A percentile compares a stretch with the other conserved stretches of the same genome.
phyloP scores from a whole-genome alignment of 179 eudicot species.

The Silene noctiflora region DNA sequence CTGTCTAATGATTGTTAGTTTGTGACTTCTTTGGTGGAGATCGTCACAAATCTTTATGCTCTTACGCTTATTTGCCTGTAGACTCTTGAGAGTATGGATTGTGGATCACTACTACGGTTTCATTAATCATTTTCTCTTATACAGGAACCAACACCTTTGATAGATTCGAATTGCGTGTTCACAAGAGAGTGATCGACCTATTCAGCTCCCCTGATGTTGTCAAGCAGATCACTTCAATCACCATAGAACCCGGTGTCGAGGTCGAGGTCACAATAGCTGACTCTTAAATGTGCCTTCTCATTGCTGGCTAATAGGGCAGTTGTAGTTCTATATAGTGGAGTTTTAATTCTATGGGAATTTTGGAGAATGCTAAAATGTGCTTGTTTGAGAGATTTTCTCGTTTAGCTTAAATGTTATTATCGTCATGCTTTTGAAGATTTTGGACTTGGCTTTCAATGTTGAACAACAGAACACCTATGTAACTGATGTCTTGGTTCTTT shows the following conservation, averaged over 20 bases:
- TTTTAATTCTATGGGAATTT: slow-evolving; percentile 21
- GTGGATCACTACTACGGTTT: not conserved
- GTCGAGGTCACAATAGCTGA: slow-evolving; percentile 95
- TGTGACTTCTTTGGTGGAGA: no score
- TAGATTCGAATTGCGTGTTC: slow-evolving; percentile 82
- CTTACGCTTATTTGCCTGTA: not conserved
- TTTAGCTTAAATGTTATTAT: slow-evolving; percentile 19
- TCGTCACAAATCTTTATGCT: no score
- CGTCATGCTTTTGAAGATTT: slow-evolving; percentile 17
- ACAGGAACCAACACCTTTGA: slow-evolving; percentile 91
- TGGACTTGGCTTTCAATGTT: slow-evolving; percentile 20
- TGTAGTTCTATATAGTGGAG: slow-evolving; percentile 21
- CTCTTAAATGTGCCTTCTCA: slow-evolving; percentile 34
- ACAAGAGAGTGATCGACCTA: slow-evolving; percentile 91
- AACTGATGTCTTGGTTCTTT: slow-evolving; percentile 4
- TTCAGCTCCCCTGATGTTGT: slow-evolving; percentile 95
- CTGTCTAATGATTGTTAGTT: no score
- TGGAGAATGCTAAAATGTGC: slow-evolving; percentile 23
- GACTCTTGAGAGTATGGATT: not conserved
- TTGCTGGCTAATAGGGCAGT: not conserved
- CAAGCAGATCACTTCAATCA: slow-evolving; percentile 91
- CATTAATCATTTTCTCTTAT: not conserved
- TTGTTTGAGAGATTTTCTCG: slow-evolving; percentile 19
- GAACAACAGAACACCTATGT: not conserved
- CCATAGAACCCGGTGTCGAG: slow-evolving; percentile 95